phyloP scores from a whole-genome alignment of 305 asterid species.

The Fraxinus nigra region DNA sequence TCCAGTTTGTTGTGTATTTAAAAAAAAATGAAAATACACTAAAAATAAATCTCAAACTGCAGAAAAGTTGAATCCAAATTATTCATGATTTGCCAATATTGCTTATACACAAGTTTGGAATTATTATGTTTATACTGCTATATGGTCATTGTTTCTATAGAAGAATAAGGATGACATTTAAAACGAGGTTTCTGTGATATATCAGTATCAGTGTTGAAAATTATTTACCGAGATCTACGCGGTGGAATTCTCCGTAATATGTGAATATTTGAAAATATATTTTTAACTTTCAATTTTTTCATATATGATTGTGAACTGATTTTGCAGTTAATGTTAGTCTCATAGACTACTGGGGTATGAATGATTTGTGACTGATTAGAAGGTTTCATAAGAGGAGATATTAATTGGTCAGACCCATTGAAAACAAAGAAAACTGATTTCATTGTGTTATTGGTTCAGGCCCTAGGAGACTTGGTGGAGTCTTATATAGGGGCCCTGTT shows the following conservation, averaged over 20 bases:
- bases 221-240: neutral
- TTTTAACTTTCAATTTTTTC: neutral
- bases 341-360: neutral
- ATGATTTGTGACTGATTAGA: conserved; percentile 10
- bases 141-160: neutral
- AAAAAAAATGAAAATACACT: neutral
- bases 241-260: neutral
- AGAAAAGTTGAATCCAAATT: neutral
- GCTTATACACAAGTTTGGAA: neutral
- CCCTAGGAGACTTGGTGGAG: conserved; percentile 92
- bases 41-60: neutral
- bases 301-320: neutral
- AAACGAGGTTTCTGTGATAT: neutral
- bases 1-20: neutral
- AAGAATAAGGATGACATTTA: neutral
- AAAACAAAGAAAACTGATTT: conserved; percentile 30
- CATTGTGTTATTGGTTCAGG: conserved; percentile 52
- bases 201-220: neutral
- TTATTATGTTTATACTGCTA: neutral
- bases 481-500: conserved; percentile 83
- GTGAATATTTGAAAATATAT: neutral
- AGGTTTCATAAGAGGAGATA: neutral
- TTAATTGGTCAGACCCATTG: conserved; percentile 10
- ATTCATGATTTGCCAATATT: neutral
- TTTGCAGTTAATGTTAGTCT: neutral